Evolutionary conservation across 164 flowering plant genomes (phyloP).

Genomic region (Stephania japonica): DNA sequence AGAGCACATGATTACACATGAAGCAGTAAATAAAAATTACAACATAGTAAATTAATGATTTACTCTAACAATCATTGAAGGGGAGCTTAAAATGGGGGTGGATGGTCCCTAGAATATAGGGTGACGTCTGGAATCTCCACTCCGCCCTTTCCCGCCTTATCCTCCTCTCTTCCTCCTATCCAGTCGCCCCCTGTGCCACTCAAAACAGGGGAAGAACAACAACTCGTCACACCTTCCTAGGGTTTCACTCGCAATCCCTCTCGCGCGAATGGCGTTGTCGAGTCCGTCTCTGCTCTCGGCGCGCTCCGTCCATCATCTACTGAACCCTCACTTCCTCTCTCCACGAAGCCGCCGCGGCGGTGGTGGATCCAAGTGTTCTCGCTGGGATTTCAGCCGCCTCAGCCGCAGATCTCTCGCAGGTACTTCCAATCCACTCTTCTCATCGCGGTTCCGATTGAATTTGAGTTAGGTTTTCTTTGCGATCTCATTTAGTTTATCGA

Average conservation of each 20-base stretch:
- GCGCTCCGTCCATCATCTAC: conserved; percentile 25
- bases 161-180: too few species aligned
- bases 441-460: neutral
- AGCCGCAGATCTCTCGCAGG: conserved; percentile 25
- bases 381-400: conserved; percentile 20
- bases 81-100: too few species aligned
- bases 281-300: conserved; percentile 27
- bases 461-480: neutral
- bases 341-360: conserved; percentile 27
- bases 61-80: too few species aligned
- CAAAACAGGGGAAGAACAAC: neutral
- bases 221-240: neutral
- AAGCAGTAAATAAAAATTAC: too few species aligned
- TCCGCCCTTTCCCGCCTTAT: neutral
- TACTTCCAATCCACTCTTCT: neutral
- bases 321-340: conserved; percentile 39
- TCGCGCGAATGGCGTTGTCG: conserved; percentile 30
- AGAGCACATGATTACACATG: too few species aligned
- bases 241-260: neutral
- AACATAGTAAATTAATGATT: too few species aligned
- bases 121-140: neutral
- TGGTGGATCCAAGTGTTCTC: conserved; percentile 17
- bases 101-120: too few species aligned
- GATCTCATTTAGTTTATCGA: neutral
- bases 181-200: neutral